Evolutionary conservation across 495 filamentous ascomycete species (phyloP).

Genomic region (Alectoria sarmentosa): DNA sequence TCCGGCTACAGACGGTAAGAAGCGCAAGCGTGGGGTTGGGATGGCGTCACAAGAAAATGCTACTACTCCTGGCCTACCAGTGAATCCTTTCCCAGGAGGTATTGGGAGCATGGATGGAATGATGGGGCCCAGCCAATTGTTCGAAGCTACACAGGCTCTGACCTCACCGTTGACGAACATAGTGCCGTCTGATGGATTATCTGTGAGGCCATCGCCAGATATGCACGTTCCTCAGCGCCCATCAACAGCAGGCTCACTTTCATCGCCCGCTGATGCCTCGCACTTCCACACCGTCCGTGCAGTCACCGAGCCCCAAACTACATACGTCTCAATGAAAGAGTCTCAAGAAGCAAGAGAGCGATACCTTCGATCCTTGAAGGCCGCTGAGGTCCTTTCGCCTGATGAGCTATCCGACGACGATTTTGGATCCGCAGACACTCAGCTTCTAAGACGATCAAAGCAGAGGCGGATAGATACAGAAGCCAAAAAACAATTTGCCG

Average conservation of each 20-base stretch:
- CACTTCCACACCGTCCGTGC: conserved; percentile 34
- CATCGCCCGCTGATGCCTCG: conserved; percentile 37
- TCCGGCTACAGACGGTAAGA: conserved; percentile 37
- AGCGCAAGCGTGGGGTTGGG: conserved; percentile 29
- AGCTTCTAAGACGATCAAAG: conserved; percentile 36
- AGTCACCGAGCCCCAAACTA: conserved; percentile 41
- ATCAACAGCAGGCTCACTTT: conserved; percentile 33
- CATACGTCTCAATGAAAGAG: conserved; percentile 46
- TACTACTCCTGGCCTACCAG: conserved; percentile 36
- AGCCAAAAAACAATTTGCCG: conserved; percentile 36
- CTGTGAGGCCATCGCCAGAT: conserved; percentile 48
- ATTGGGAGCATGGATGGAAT: conserved; percentile 37
- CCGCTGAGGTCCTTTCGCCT: conserved; percentile 32
- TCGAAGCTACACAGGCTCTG: conserved; percentile 46
- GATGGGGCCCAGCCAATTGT: conserved; percentile 45
- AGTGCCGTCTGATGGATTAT: conserved; percentile 36
- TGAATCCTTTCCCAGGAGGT: conserved; percentile 41
- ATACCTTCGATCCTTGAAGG: conserved; percentile 27
- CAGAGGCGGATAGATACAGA: conserved; percentile 35
- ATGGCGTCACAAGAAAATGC: conserved; percentile 20
- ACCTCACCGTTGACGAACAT: conserved; percentile 42
- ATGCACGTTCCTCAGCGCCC: conserved; percentile 38
- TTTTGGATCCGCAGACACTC: conserved; percentile 41
- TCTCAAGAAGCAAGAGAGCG: conserved; percentile 43
- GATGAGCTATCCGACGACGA: conserved; percentile 41